phyloP scores from a whole-genome alignment of 352 stramenopile species.

The Globisporangium emineosum region DNA sequence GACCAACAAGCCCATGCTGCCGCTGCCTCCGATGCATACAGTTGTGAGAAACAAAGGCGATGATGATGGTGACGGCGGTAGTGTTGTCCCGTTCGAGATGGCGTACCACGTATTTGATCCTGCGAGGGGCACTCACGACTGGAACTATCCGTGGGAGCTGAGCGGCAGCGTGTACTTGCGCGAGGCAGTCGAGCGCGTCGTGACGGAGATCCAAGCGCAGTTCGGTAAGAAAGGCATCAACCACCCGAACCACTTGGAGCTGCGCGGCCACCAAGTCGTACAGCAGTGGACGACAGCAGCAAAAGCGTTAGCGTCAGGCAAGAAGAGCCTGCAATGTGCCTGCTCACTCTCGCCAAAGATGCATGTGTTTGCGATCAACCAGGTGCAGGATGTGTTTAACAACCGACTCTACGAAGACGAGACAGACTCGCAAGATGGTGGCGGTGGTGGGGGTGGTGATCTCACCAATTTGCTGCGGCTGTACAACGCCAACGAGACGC shows the following conservation, averaged over 20 bases:
- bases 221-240: conserved; percentile 33
- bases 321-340: conserved; percentile 34
- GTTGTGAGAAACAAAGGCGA: background rate
- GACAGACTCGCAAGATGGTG: conserved; percentile 8
- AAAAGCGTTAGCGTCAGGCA: background rate
- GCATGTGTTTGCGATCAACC: conserved; percentile 82
- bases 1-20: conserved; percentile 45
- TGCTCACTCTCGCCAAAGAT: conserved; percentile 54
- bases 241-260: conserved; percentile 64
- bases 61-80: no score
- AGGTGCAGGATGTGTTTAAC: conserved; percentile 76
- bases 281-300: conserved; percentile 12
- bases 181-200: conserved; percentile 28
- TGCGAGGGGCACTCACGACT: conserved; percentile 52
- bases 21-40: conserved; percentile 32
- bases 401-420: conserved; percentile 58
- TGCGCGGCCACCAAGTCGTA: conserved; percentile 52
- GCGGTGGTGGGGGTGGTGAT: conserved; percentile 24
- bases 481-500: conserved; percentile 29
- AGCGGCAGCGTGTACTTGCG: conserved; percentile 75
- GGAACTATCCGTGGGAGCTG: conserved; percentile 86
- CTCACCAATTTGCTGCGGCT: conserved; percentile 28
- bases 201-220: conserved; percentile 26
- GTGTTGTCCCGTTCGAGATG: conserved; percentile 3
- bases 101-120: conserved; percentile 45